Evolutionary conservation across 2,329 filamentous ascomycete species (phyloP).

Genomic region (Cladosporium sp.): DNA sequence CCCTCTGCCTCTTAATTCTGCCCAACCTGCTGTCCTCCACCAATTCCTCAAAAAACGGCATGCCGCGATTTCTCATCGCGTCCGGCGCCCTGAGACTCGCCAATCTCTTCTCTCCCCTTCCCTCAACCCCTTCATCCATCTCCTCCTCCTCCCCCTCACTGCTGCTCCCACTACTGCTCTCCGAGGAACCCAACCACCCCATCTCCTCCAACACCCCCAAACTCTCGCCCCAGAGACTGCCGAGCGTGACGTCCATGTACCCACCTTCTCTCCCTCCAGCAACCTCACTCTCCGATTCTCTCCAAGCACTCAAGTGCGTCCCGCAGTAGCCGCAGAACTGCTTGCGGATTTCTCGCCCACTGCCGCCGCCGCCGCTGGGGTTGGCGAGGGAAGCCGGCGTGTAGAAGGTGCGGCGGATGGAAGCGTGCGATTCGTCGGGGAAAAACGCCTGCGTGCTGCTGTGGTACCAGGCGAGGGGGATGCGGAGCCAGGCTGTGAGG

Average conservation of each 20-base stretch:
- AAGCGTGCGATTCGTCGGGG: constrained; percentile 61
- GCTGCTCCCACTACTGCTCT: too few species aligned
- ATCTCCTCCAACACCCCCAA: constrained; percentile 69
- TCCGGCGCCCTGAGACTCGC: too few species aligned
- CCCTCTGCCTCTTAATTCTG: constrained; percentile 58
- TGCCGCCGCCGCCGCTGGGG: too few species aligned
- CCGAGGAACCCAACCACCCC: constrained; percentile 63
- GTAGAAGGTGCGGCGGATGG: constrained; percentile 43
- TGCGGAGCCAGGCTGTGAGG: constrained; percentile 74
- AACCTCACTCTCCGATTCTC: constrained; percentile 30
- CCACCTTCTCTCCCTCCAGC: constrained; percentile 37
- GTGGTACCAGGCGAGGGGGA: constrained; percentile 77
- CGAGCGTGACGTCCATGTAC: constrained; percentile 78
- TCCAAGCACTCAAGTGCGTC: constrained; percentile 77
- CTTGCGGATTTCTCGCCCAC: constrained; percentile 52
- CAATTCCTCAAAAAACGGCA: constrained; percentile 84
- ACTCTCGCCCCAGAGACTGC: constrained; percentile 68
- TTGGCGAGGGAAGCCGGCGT: constrained; percentile 48
- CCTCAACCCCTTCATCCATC: constrained; percentile 25
- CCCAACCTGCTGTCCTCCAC: constrained; percentile 72
- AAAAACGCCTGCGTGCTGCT: constrained; percentile 71
- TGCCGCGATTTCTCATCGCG: constrained; percentile 46
- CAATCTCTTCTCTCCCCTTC: neutral
- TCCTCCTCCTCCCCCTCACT: constrained; percentile 28
- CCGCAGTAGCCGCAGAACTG: constrained; percentile 93